Evolutionary conservation across 257 asterid genomes (phyloP), one percentile per base, ranked within the genome.

Genomic region (Vinca minor): DNA sequence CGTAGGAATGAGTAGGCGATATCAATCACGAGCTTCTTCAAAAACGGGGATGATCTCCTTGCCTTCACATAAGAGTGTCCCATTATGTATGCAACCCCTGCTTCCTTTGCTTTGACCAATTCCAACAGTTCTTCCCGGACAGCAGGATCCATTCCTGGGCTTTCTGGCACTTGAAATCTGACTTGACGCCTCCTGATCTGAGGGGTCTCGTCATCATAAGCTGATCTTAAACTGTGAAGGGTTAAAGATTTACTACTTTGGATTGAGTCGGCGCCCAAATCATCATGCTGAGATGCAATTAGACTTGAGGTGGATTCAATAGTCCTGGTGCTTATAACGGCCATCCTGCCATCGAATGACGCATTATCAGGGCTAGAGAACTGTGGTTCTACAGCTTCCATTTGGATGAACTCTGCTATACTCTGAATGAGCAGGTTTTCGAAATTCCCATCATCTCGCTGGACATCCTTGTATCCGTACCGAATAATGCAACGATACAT

Each of bases 401-500:
- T 89, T 73, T 85, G 97, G 45, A 92, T 92, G 70, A 92, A 92
- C 79, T 87, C 96, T 0, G 96, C 98, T 57, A 92, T 89, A 58
- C 96, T 87, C 61, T 82, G 91, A 53, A 92, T 92, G 49, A 92
- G 81, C 69, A 67, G 81, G 74, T 85, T 77, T 82, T 92, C 97
- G 36, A 92, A 92, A 74, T 87, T 74, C 23, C 82, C 95, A 25
- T 87, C 85, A 31, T 92, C 96, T 55, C 90, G 79, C 65, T 87
- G 97, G 45, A 87, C 73, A 69, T 92, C 98, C 79, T 85, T 89
- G 84, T 92, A 92, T 64, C 98, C 98, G 15, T 92, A 92, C 53
- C 98, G 79, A 58, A 85, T 89, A 32, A 92, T 89, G 86, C 98
- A 92, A 9, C 98, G 83, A 60, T 92, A 92, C 96, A 92, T 92